Conservation (phyloP, 768 basidiomycete genomes). For the Suillus spraguei region DNA sequence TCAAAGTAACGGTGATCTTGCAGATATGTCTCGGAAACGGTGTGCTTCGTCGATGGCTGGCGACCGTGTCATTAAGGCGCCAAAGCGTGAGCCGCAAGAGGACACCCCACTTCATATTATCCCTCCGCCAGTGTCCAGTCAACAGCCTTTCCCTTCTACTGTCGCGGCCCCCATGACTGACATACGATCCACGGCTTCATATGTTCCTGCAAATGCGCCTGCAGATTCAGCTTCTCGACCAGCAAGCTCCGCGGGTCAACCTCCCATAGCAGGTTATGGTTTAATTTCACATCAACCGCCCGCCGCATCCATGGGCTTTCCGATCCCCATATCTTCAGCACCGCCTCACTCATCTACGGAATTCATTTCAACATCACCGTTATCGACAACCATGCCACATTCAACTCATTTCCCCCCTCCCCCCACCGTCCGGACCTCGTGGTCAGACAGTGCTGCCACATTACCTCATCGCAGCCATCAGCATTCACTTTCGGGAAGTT, state of each 20-base stretch:
- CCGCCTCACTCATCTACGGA: slow-evolving; percentile 23
- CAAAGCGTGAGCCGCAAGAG: slow-evolving; percentile 53
- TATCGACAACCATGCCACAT: slow-evolving; percentile 24
- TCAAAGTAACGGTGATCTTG: slow-evolving; percentile 31
- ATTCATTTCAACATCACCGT: slow-evolving; percentile 25
- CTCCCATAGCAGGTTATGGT: slow-evolving; percentile 25
- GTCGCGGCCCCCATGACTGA: slow-evolving; percentile 30
- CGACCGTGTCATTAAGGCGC: slow-evolving; percentile 47
- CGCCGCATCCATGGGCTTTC: slow-evolving; percentile 20
- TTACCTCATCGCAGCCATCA: slow-evolving; percentile 34
- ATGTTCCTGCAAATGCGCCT: slow-evolving; percentile 30
- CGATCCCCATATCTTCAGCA: slow-evolving; percentile 24
- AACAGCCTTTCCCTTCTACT: slow-evolving; percentile 28
- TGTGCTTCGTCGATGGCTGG: slow-evolving; percentile 50
- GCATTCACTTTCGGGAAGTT: slow-evolving; percentile 32
- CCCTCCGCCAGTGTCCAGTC: slow-evolving; percentile 21
- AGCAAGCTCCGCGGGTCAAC: slow-evolving; percentile 32
- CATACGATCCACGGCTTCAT: slow-evolving; percentile 22
- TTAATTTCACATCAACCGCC: slow-evolving; percentile 24
- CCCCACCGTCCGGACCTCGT: slow-evolving; percentile 28
- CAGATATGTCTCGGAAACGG: slow-evolving; percentile 51
- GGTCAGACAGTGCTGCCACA: slow-evolving; percentile 31
- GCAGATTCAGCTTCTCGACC: slow-evolving; percentile 34
- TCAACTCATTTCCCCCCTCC: slow-evolving; percentile 27
- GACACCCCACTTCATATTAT: slow-evolving; percentile 36